Evolutionary conservation across 2,329 filamentous ascomycete genomes (phyloP).

Genomic region (Botryotinia narcissicola): DNA sequence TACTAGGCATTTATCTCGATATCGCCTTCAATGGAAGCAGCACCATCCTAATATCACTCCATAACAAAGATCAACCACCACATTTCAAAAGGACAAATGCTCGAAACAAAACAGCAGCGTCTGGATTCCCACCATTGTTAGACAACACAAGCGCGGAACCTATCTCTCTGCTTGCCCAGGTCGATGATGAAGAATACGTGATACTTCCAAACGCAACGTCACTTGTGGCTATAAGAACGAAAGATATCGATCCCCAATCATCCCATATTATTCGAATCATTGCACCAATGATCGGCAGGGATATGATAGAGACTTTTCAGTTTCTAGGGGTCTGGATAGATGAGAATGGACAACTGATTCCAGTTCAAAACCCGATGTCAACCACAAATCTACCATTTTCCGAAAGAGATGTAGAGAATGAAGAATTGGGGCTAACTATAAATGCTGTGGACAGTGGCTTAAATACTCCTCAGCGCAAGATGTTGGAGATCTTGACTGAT

Average conservation of each 20-base stretch:
- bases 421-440: background rate
- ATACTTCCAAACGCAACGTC: constrained; percentile 32
- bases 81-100: background rate
- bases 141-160: constrained; percentile 27
- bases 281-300: constrained; percentile 30
- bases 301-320: constrained; percentile 29
- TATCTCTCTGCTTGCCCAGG: constrained; percentile 31
- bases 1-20: constrained; percentile 33
- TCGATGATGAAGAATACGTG: constrained; percentile 34
- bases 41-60: constrained; percentile 29
- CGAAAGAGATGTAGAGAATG: background rate
- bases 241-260: constrained; percentile 23
- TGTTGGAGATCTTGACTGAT: constrained; percentile 39
- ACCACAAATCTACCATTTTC: background rate
- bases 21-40: constrained; percentile 28
- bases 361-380: constrained; percentile 4
- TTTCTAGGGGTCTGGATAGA: constrained; percentile 34
- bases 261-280: constrained; percentile 32
- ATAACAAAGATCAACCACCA: constrained; percentile 18
- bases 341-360: constrained; percentile 27
- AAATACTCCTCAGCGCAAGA: constrained; percentile 22
- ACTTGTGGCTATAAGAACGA: constrained; percentile 24
- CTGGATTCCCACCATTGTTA: constrained; percentile 20
- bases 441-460: background rate
- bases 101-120: background rate